Evolutionary conservation across 257 asterid genomes (phyloP).

Genomic region (Fraxinus excelsior): DNA sequence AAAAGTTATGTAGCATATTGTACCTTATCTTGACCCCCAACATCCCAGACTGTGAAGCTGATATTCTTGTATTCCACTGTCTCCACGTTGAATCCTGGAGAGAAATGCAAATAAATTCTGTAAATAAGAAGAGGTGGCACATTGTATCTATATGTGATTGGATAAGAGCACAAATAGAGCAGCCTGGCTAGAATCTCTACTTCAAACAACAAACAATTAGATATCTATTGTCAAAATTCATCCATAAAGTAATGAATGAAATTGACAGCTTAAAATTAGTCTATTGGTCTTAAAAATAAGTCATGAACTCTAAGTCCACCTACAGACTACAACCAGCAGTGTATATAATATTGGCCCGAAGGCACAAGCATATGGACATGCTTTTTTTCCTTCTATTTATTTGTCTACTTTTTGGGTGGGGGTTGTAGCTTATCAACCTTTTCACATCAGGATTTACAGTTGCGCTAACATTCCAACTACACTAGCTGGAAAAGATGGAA

Average conservation of each 20-base stretch:
- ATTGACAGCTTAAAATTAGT: not conserved
- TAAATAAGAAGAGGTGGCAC: not conserved
- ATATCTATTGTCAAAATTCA: not conserved
- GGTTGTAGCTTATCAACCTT: not conserved
- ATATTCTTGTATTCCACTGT: conserved; percentile 65
- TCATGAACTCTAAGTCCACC: not conserved
- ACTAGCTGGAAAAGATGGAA: not conserved
- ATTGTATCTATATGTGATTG: not conserved
- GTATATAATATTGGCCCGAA: not conserved
- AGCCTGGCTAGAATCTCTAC: not conserved
- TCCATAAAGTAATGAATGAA: not conserved
- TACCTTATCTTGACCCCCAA: conserved; percentile 66
- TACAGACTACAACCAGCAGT: not conserved
- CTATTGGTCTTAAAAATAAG: not conserved
- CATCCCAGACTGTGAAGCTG: conserved; percentile 66
- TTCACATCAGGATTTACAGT: not conserved
- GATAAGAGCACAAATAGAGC: not conserved
- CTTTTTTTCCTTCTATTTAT: not conserved
- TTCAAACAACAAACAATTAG: not conserved
- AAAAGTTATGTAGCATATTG: not conserved
- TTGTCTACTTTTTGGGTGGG: not conserved
- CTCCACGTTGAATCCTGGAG: conserved; percentile 57
- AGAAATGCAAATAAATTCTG: not conserved
- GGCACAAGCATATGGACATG: not conserved
- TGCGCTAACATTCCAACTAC: not conserved